Percentiles rank a stretch among this genome's conserved stretches.
Conservation (phyloP, 148 eudicot species). For the Tetragonia tetragonoides region DNA sequence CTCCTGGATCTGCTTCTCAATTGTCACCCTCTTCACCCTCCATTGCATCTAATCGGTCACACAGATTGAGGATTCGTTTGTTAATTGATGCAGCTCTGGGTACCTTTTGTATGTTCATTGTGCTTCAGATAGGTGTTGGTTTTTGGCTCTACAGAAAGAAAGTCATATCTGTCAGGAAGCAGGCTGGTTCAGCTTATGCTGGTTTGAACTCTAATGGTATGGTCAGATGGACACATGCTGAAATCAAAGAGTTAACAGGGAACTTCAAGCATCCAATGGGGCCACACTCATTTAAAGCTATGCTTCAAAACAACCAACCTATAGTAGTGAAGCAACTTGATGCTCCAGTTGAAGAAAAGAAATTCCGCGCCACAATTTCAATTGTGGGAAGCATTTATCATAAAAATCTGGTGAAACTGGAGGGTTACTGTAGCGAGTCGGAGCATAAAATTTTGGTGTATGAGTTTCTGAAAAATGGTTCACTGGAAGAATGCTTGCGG, state of each 20-base stretch:
- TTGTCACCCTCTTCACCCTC: slow-evolving; percentile 9
- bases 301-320: slow-evolving; percentile 32
- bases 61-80: slow-evolving; percentile 36
- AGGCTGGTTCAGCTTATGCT: slow-evolving; percentile 28
- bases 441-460: slow-evolving; percentile 46
- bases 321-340: slow-evolving; percentile 40
- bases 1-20: slow-evolving; percentile 23
- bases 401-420: slow-evolving; percentile 48
- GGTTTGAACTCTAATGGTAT: slow-evolving; percentile 38
- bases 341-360: slow-evolving; percentile 36
- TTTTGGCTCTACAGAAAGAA: slow-evolving; percentile 41
- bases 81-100: slow-evolving; percentile 43
- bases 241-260: slow-evolving; percentile 48
- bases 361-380: slow-evolving; percentile 36
- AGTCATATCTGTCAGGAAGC: slow-evolving; percentile 20
- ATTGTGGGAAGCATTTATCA: slow-evolving; percentile 52
- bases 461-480: slow-evolving; percentile 49
- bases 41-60: slow-evolving; percentile 9
- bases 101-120: slow-evolving; percentile 32
- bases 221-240: slow-evolving; percentile 41
- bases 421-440: slow-evolving; percentile 58
- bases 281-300: slow-evolving; percentile 41
- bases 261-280: slow-evolving; percentile 50
- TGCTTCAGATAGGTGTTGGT: slow-evolving; percentile 44
- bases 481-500: slow-evolving; percentile 40